Evolutionary conservation across 1,284 basidiomycete species (phyloP).

Genomic region (Melampsora americana): DNA sequence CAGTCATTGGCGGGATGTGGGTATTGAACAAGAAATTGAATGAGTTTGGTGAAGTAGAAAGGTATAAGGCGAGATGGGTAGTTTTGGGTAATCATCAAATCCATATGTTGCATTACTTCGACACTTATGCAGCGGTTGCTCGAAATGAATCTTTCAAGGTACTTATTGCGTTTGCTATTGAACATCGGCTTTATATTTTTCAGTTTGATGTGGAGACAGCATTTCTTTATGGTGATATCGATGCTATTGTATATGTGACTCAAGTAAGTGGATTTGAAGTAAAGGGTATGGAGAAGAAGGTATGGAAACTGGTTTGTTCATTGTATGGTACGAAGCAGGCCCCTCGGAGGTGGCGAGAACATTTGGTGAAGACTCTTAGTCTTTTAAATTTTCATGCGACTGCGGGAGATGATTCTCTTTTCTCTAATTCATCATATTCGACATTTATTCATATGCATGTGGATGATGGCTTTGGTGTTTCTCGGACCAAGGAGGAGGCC

Average conservation of each 20-base stretch:
- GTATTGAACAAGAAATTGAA: constrained; percentile 4
- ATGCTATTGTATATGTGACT: not conserved
- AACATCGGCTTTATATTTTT: not conserved
- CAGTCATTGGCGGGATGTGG: not conserved
- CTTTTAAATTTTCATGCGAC: no score
- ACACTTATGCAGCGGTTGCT: no score
- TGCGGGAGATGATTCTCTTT: no score
- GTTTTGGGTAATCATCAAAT: constrained; percentile 4
- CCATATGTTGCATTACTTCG: not conserved
- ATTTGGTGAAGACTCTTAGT: no score
- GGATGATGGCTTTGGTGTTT: no score
- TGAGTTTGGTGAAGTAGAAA: not conserved
- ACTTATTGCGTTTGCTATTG: no score
- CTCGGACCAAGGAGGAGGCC: no score
- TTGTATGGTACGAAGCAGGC: not conserved
- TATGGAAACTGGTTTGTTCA: not conserved
- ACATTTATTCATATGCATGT: no score
- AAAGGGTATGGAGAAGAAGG: not conserved
- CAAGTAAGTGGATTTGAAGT: constrained; percentile 5
- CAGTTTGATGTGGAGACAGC: not conserved
- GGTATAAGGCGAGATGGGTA: not conserved
- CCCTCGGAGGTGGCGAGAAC: no score
- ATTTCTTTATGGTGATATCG: not conserved
- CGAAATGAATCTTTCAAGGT: no score
- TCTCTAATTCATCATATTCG: no score